Evolutionary conservation across 176 grass and related monocot genomes (phyloP).

Genomic region (Leersia perrieri): DNA sequence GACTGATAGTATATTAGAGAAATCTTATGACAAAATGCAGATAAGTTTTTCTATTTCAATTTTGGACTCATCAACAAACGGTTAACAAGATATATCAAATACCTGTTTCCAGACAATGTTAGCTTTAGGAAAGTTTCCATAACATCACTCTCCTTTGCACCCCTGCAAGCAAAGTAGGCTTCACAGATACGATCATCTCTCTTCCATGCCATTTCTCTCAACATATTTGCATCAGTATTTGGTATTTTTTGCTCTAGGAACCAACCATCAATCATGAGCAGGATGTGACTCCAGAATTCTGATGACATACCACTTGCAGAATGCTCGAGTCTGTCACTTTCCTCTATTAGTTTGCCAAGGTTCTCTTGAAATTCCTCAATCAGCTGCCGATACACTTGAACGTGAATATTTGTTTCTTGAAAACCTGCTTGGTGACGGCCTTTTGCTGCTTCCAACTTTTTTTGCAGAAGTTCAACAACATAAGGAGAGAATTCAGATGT

Average conservation of each 20-base stretch:
- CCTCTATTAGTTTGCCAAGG: slow-evolving; percentile 44
- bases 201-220: slow-evolving; percentile 55
- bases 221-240: slow-evolving; percentile 30
- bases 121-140: slow-evolving; percentile 50
- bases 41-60: background rate
- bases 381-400: slow-evolving; percentile 52
- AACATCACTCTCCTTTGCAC: slow-evolving; percentile 47
- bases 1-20: slow-evolving; percentile 21
- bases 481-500: slow-evolving; percentile 16
- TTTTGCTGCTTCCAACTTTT: slow-evolving; percentile 47
- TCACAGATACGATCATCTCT: slow-evolving; percentile 51
- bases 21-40: background rate
- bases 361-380: slow-evolving; percentile 50
- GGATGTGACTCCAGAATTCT: slow-evolving; percentile 57
- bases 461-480: slow-evolving; percentile 43
- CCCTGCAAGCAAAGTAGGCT: slow-evolving; percentile 46
- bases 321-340: slow-evolving; percentile 27
- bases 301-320: slow-evolving; percentile 23
- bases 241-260: slow-evolving; percentile 60
- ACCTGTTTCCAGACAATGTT: slow-evolving; percentile 36
- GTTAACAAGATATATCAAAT: background rate
- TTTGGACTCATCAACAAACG: background rate
- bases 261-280: slow-evolving; percentile 56
- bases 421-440: slow-evolving; percentile 35
- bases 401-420: slow-evolving; percentile 38